Base-by-base conservation (phyloP, 106 monocot genomes). In the Acanthochlamys bracteata region DNA sequence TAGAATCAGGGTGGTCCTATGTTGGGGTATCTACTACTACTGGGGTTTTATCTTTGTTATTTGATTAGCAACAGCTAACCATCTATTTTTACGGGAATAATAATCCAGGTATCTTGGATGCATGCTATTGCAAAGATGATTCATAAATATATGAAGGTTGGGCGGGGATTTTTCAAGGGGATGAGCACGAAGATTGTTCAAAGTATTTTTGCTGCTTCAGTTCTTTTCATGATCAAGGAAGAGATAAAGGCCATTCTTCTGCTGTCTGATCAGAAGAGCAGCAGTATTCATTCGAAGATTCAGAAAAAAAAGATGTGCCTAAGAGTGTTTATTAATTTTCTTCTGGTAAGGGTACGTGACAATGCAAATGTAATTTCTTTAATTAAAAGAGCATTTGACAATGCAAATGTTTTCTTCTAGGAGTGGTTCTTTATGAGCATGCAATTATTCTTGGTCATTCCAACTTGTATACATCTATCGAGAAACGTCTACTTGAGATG, bases 121-220 rank as follows among this genome's bases (percentile, higher is more conserved):
- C 93, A 93, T 81, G 93, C 93, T 56, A 83, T 93, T 13, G 22
- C 74, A 20, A 93, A 93, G 78, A 93, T 93, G 89, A 79, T 93
- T 55, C 66, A 69, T 40, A n/a, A n/a, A n/a, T n/a, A n/a, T 89
- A 83, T 24, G 93, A 93, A 83, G 93, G 93, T 54, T 39, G 83
- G 13, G 11, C 55, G 20, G 75, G n/a, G 75, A 45, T 93, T 93
- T 66, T 93, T 89, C 27, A 93, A 85, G 69, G 93, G 93, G 42
- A 89, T 93, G 93, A 74, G 89, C 63, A 93, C 93, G 27, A 93
- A 93, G 66, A 89, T 93, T 57, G 89, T 89, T 33, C 93, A 93
- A 62, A 93, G 93, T 62, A 89, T 93, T 57, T 89, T 93, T 76
- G 85, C 89, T 27, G 89, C 93, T n/a, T 83, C 93, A 15, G 80